Evolutionary conservation across 352 stramenopile species (phyloP), one percentile per base, ranked within the genome.

Genomic region (Pythium biforme): DNA sequence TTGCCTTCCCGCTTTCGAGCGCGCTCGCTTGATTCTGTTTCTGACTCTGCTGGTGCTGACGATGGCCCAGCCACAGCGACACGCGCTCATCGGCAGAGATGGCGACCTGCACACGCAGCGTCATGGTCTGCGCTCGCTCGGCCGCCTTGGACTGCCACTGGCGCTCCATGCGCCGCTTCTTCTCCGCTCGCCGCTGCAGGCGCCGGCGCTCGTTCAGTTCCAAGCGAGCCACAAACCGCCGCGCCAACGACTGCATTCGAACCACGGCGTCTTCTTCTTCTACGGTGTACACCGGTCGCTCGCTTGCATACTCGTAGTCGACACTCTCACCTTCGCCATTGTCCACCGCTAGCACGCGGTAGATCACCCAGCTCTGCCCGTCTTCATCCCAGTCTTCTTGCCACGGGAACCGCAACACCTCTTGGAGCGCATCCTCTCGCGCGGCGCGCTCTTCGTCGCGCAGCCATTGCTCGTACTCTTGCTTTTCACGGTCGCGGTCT

Each of bases 211-310:
- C 56, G 0, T 68, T 25, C 0, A 78, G n/a, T 40, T 70, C 68
- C 0, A 63, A 31, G 4, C 80, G 75, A 25, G 75, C 74, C 3
- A 89, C 56, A 47, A 74, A 86, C 0, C 72, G 54, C 11, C 81
- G 76, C 9, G 53, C 73, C 2, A 71, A 47, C 0, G 68, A 55
- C 64, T 91, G 81, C 19, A 90, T 82, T 20, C 49, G 33, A 19
- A 87, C 59, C 15, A 53, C 59, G 0, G 70, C 76, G 29, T 87
- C 75, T 37, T 91, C 81, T 60, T 93, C 80, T 5, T 77, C 73
- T 20, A 89, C 66, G 29, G 73, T 75, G 66, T 93, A 91, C n/a
- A 74, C 73, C 0, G 80, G 77, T 15, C 84, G 80, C 11, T 83
- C 77, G 19, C 37, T 45, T 19, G 47, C 34, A 29, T 64, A 67